Percentiles rank a stretch among this genome's conserved stretches.
These are phyloP conservation scores for Boletus rubescentipes DNA, from an alignment of 768 basidiomycete species.

Conservation along the genomic window DNA sequence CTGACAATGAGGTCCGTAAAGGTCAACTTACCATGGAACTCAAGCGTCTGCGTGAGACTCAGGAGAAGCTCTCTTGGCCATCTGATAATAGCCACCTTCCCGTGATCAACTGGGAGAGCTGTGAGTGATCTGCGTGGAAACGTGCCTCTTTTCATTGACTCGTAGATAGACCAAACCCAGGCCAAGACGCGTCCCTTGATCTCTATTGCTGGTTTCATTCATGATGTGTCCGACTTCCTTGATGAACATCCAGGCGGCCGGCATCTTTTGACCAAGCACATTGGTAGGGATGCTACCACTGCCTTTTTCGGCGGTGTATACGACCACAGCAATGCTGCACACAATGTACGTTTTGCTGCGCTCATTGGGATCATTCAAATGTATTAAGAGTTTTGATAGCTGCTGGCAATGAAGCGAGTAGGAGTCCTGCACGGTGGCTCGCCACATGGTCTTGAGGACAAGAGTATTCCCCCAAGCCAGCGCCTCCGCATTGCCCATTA, in stretches of 20 bases:
- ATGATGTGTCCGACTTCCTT: constrained; percentile 80
- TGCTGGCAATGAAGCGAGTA: constrained; percentile 53
- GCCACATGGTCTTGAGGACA: constrained; percentile 58
- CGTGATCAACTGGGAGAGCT: constrained; percentile 84
- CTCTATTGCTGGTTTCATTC: constrained; percentile 89
- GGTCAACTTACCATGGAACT: constrained; percentile 94
- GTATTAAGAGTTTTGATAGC: constrained; percentile 11
- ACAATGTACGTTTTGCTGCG: constrained; percentile 54
- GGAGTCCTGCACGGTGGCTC: constrained; percentile 52
- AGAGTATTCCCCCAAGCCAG: constrained; percentile 70
- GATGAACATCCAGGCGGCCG: constrained; percentile 93
- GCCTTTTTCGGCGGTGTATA: constrained; percentile 95
- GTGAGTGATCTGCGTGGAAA: constrained; percentile 40
- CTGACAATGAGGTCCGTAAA: constrained; percentile 75
- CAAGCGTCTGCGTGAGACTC: constrained; percentile 77
- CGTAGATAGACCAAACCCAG: constrained; percentile 68
- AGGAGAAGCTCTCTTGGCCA: constrained; percentile 80
- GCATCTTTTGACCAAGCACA: constrained; percentile 77
- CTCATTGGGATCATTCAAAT: neutral
- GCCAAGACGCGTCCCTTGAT: constrained; percentile 76
- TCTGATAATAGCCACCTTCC: constrained; percentile 71
- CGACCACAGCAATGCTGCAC: constrained; percentile 85
- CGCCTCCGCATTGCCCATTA: constrained; percentile 68
- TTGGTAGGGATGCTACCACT: constrained; percentile 89
- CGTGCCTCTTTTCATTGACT: neutral